Evolutionary conservation across 148 eudicot species (phyloP).

Genomic region (Diospyros kaki): DNA sequence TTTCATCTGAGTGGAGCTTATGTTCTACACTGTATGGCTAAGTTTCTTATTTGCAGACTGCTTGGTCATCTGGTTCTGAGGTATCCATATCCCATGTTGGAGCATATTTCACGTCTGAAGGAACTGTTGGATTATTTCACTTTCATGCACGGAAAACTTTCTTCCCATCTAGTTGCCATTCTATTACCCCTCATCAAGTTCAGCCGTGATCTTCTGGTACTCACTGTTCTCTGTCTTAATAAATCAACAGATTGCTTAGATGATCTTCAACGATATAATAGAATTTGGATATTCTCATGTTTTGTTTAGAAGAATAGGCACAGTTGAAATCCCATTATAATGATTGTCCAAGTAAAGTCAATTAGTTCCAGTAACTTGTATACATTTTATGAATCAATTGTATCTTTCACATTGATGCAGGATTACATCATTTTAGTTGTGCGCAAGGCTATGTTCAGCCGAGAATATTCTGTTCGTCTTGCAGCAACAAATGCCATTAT

Average conservation of each 20-base stretch:
- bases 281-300: neutral
- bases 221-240: constrained; percentile 1
- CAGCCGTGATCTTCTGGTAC: constrained; percentile 50
- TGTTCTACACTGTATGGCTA: neutral
- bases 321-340: neutral
- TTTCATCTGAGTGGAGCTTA: constrained; percentile 1
- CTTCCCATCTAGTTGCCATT: constrained; percentile 33
- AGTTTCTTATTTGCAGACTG: constrained; percentile 27
- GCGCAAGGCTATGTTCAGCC: constrained; percentile 58
- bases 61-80: constrained; percentile 38
- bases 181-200: constrained; percentile 43
- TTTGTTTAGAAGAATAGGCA: neutral
- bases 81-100: constrained; percentile 43
- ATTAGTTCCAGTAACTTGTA: neutral
- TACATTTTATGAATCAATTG: too few relatives aligned
- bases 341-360: neutral
- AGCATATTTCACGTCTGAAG: constrained; percentile 47
- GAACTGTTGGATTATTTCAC: constrained; percentile 61
- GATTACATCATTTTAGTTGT: constrained; percentile 53
- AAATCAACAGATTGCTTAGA: neutral
- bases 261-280: too few relatives aligned
- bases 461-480: constrained; percentile 46
- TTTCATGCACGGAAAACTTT: constrained; percentile 37
- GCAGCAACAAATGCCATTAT: constrained; percentile 50
- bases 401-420: constrained; percentile 19